Evolutionary conservation across 2,329 filamentous ascomycete genomes (phyloP), one percentile per base, ranked within the genome.

Genomic region (Eutypella sp.): DNA sequence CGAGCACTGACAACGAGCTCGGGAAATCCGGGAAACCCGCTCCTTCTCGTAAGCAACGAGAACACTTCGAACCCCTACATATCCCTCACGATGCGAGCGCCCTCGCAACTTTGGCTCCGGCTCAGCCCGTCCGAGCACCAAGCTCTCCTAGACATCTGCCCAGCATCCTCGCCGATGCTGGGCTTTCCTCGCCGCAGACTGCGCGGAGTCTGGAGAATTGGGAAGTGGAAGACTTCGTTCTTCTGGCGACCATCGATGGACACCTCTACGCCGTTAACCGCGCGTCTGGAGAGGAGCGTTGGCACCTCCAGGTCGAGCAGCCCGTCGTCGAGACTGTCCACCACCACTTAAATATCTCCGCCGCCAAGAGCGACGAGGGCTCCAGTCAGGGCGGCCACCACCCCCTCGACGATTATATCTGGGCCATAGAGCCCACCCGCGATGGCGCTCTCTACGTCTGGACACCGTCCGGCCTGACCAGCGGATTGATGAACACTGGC

Each of bases 181-280:
- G 82, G 61, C 76, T 87, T 69, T 80, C 85, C 75, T 84, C 87
- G 87, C 87, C 85, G 85, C 85, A 88, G 67, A 78, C 79, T 86
- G 92, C 90, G 91, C 91, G 92, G 83, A 95, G 86, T 78, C 78
- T 97, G 81, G 86, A 91, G 81, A 92, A 96, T 75, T 97, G 92
- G 92, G 89, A 96, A 87, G 91, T 96, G 74, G 92, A 97, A 88
- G 91, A 97, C 78, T 95, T 96, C 81, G 88, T 97, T 74, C 89
- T 99, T 77, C 78, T 99, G 87, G 92, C 93, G 88, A 97, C 93
- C 81, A 88, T 97, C 82, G 91, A 97, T 78, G 93, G 93, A 78
- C 88, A 89, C 67, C 82, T 97, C 62, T 88, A 96, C 73, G 91
- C 92, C 66, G 84, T 84, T 68, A 89, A 96, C 73, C 82, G 93